phyloP scores from a whole-genome alignment of 2,329 filamentous ascomycete species.

The Diaporthe helianthi region DNA sequence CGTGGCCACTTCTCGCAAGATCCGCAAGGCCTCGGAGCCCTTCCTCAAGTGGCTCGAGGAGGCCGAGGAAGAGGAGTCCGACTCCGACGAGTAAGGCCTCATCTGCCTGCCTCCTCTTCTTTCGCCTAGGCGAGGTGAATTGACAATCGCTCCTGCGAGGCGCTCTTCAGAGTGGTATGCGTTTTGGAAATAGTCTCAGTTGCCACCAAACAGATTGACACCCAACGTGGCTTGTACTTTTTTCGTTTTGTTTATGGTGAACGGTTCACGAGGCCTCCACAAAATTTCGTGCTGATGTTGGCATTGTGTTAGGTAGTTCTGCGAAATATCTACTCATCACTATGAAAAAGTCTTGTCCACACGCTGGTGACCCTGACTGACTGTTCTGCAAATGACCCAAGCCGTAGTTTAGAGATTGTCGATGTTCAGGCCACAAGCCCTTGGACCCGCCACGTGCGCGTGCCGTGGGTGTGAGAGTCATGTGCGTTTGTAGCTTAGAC shows the following conservation, averaged over 20 bases:
- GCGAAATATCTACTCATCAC: not conserved
- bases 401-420: not conserved
- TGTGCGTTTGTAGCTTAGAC: not conserved
- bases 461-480: not conserved
- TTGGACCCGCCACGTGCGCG: not conserved
- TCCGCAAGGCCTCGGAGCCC: conserved; percentile 90
- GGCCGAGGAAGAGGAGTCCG: conserved; percentile 71
- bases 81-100: conserved; percentile 46
- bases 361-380: not conserved
- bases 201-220: conserved; percentile 32
- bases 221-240: conserved; percentile 12
- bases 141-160: not conserved
- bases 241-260: conserved; percentile 5
- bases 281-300: conserved; percentile 3
- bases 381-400: not conserved
- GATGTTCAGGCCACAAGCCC: not conserved
- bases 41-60: conserved; percentile 95
- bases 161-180: not conserved
- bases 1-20: conserved; percentile 86
- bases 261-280: not conserved
- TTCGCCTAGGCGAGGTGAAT: not conserved
- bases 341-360: not conserved
- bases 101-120: not conserved
- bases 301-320: not conserved
- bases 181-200: not conserved